Evolutionary conservation across 2,329 filamentous ascomycete species (phyloP).

Genomic region (Arthroderma sp.): DNA sequence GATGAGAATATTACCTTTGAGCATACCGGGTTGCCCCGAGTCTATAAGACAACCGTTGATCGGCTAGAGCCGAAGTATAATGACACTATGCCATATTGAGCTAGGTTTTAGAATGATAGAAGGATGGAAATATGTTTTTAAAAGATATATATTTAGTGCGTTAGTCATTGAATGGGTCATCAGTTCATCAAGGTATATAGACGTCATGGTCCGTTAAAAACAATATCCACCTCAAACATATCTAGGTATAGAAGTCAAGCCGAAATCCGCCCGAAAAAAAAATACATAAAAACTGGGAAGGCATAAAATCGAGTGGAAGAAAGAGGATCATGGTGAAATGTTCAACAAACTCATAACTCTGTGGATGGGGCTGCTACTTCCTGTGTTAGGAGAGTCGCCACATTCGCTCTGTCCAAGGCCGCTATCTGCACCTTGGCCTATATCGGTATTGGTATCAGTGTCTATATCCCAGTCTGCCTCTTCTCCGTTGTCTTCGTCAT

Average conservation of each 20-base stretch:
- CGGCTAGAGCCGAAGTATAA: conserved; percentile 18
- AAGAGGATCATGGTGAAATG: conserved; percentile 32
- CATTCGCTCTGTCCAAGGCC: conserved; percentile 53
- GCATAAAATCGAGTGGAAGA: not conserved
- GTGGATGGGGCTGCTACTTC: conserved; percentile 52
- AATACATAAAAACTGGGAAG: not conserved
- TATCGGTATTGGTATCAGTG: conserved; percentile 47
- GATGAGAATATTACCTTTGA: conserved; percentile 18
- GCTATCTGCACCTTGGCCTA: conserved; percentile 31
- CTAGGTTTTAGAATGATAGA: too few species aligned
- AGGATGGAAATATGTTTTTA: not conserved
- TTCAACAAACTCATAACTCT: conserved; percentile 63
- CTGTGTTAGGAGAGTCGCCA: conserved; percentile 43
- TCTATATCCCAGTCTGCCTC: conserved; percentile 84
- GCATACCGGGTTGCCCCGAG: conserved; percentile 22
- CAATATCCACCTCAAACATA: not conserved
- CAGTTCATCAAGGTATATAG: not conserved
- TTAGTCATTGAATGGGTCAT: not conserved
- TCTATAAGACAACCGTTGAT: conserved; percentile 24
- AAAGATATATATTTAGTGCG: not conserved
- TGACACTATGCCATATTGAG: conserved; percentile 16
- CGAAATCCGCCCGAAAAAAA: not conserved
- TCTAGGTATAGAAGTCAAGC: not conserved
- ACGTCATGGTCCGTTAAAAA: not conserved
- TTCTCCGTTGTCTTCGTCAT: conserved; percentile 41